Evolutionary conservation across 768 basidiomycete genomes (phyloP), one percentile per base, ranked within the genome.

Genomic region (Leccinum olivaceopallidum): DNA sequence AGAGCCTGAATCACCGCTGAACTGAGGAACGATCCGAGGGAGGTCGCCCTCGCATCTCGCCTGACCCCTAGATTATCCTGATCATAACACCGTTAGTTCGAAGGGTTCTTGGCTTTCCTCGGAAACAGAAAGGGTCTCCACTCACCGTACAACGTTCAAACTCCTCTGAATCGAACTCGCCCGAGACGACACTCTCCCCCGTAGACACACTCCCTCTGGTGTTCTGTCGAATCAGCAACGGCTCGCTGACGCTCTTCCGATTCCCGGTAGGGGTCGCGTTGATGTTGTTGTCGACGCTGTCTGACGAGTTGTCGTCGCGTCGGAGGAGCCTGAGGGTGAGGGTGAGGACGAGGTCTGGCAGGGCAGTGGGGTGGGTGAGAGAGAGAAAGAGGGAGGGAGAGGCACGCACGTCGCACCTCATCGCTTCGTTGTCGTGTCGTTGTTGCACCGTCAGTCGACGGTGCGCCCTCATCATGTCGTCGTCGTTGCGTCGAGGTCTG

Each of bases 21-120:
- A 73, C 62, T 92, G 90, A 26, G 90, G 89, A 37, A 85, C 83
- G 9, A 92, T 78, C 26, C 83, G 83, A 53, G 89, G 86, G 4
- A 90, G 70, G n/a, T 81, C 3, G 75, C 76, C 42, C 89, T 83
- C 63, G 84, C 83, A 2, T 83, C 81, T n/a, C 85, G 89, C 70
- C 89, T 91, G 60, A 94, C 65, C 9, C 85, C 89, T 20, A 94
- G 71, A 12, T 87, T 82, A 62, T 90, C 84, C 93, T 94, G 58
- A n/a, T 47, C 47, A 49, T 55, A 13, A 50, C 26, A 50, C 10
- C n/a, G 14, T 50, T 18, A 20, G 4, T 12, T 57, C 53, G 64
- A 67, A 65, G 20, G 47, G 57, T 24, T 18, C 26, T 28, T 44
- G 49, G 22, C 18, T 47, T 47, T 13, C 44, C 20, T 13, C 12